Evolutionary conservation across 805 yeast genomes (phyloP).

Genomic region (Suhomyces canberraensis): DNA sequence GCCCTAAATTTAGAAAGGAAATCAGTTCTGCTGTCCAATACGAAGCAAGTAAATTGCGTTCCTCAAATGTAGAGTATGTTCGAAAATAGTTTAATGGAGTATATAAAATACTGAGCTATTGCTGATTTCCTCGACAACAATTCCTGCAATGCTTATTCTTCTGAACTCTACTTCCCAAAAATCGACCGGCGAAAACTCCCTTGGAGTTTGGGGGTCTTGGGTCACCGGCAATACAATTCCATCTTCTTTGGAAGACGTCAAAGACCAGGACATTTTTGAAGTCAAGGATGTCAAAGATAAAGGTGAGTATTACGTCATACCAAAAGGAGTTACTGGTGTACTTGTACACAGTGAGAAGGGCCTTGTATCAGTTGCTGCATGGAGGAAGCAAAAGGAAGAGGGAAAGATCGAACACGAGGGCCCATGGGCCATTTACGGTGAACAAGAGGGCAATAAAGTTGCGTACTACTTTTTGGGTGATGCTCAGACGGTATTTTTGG

Average conservation of each 20-base stretch:
- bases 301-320: not conserved
- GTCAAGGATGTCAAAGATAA: conserved; percentile 1
- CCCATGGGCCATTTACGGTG: conserved; percentile 1
- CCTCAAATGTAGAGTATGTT: too few species aligned
- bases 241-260: not conserved
- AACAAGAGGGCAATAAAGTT: not conserved
- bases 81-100: too few species aligned
- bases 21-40: too few species aligned
- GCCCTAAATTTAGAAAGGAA: too few species aligned
- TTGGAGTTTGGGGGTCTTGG: not conserved
- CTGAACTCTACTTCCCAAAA: not conserved
- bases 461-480: conserved; percentile 1
- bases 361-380: not conserved
- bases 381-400: not conserved
- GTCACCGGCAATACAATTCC: not conserved
- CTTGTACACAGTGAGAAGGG: not conserved
- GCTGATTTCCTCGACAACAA: too few species aligned
- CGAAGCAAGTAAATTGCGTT: too few species aligned
- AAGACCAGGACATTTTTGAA: not conserved
- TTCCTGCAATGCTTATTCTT: not conserved
- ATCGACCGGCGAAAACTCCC: not conserved
- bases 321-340: not conserved
- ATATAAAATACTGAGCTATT: too few species aligned
- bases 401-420: conserved; percentile 1
- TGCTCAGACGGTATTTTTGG: conserved; percentile 1